Percentiles rank a stretch among this genome's conserved stretches.
phyloP scores from a whole-genome alignment of 2,329 filamentous ascomycete species.

The Penicillium sp. region DNA sequence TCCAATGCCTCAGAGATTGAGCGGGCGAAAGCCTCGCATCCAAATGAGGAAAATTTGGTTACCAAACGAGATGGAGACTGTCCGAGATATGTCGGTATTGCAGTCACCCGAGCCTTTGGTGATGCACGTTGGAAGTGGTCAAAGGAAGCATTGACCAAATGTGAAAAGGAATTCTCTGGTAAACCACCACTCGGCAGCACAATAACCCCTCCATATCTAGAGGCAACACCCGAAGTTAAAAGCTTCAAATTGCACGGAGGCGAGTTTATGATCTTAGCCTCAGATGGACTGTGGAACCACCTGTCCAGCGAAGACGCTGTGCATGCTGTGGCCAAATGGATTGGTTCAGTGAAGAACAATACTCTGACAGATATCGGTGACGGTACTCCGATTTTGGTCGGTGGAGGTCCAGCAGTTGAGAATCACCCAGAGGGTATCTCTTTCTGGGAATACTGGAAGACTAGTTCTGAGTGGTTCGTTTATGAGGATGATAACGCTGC shows the following conservation, averaged over 20 bases:
- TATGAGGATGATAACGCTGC: conserved; percentile 52
- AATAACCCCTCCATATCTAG: conserved; percentile 63
- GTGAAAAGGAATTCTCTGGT: not conserved
- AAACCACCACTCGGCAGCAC: not conserved
- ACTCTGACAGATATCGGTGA: not conserved
- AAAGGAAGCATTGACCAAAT: conserved; percentile 42
- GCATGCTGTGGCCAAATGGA: conserved; percentile 55
- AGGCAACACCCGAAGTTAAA: conserved; percentile 61
- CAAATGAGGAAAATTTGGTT: conserved; percentile 56
- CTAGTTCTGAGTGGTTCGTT: conserved; percentile 29
- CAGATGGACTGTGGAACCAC: conserved; percentile 64
- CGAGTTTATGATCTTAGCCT: conserved; percentile 63
- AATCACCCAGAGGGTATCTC: conserved; percentile 17
- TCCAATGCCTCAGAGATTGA: conserved; percentile 57
- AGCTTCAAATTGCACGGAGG: conserved; percentile 45
- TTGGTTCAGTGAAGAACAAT: conserved; percentile 23
- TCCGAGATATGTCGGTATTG: conserved; percentile 46
- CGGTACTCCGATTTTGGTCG: not conserved
- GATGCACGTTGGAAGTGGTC: conserved; percentile 67
- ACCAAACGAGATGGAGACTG: conserved; percentile 49
- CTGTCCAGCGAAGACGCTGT: conserved; percentile 58
- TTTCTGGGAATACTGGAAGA: conserved; percentile 41
- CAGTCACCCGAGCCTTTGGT: conserved; percentile 65
- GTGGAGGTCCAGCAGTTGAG: not conserved
- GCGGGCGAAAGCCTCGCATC: conserved; percentile 56